These are phyloP conservation scores for Alternaria postmessia DNA, from an alignment of 2,329 filamentous ascomycete species.

Conservation along the genomic window DNA sequence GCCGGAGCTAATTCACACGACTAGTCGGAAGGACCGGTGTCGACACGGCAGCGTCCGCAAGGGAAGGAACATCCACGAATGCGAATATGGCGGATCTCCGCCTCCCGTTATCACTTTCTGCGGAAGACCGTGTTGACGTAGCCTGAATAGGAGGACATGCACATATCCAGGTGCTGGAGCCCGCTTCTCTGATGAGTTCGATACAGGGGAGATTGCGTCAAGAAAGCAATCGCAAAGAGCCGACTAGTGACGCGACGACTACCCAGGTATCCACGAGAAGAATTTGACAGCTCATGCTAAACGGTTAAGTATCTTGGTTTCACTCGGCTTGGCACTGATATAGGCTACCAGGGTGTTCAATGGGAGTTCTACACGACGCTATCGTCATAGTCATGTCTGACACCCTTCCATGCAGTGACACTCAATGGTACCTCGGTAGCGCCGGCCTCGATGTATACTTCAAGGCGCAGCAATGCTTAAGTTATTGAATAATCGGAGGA, in stretches of 20 bases:
- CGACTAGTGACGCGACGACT: background rate
- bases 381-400: background rate
- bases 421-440: background rate
- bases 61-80: background rate
- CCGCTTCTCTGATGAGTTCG: background rate
- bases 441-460: background rate
- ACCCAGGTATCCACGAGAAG: background rate
- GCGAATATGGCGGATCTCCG: background rate
- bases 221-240: background rate
- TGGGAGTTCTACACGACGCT: background rate
- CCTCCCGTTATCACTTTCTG: background rate
- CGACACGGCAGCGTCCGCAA: background rate
- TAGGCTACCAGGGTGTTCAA: background rate
- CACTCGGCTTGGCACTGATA: background rate
- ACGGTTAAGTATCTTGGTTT: background rate
- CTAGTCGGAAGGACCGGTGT: background rate
- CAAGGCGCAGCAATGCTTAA: background rate
- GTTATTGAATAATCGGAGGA: background rate
- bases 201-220: background rate
- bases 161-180: background rate
- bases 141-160: background rate
- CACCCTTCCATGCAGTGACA: background rate
- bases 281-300: background rate
- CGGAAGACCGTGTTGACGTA: background rate
- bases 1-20: background rate